Evolutionary conservation across 1,284 basidiomycete genomes (phyloP).

Genomic region (Serendipita sp.): DNA sequence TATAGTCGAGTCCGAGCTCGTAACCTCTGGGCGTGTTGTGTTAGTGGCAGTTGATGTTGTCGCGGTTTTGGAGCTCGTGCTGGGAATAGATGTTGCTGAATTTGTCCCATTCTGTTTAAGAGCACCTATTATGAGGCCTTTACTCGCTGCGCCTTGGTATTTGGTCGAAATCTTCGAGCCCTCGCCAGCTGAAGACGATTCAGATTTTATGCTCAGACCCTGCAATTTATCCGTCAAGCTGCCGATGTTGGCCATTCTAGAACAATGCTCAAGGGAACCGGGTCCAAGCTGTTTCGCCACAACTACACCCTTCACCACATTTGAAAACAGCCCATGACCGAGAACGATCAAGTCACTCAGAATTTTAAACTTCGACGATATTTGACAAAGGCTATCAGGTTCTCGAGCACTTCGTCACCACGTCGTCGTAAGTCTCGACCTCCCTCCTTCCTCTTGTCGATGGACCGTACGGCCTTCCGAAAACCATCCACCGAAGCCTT

Average conservation of each 20-base stretch:
- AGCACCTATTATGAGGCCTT: no score
- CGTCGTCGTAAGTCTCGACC: slow-evolving; percentile 33
- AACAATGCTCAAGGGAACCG: neutral
- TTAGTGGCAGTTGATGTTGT: neutral
- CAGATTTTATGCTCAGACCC: neutral
- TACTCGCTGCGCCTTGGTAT: neutral
- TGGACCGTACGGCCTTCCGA: slow-evolving; percentile 40
- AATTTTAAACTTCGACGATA: slow-evolving; percentile 55
- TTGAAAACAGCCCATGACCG: neutral
- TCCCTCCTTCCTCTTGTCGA: slow-evolving; percentile 42
- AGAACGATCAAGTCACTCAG: slow-evolving; percentile 17
- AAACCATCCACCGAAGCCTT: slow-evolving; percentile 44
- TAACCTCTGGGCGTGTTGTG: neutral
- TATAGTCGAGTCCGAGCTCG: neutral
- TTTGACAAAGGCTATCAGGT: slow-evolving; percentile 77
- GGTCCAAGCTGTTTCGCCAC: neutral
- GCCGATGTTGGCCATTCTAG: neutral
- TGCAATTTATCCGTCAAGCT: neutral
- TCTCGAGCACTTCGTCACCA: slow-evolving; percentile 66
- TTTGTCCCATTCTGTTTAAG: neutral
- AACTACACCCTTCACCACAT: neutral
- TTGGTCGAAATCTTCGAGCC: neutral
- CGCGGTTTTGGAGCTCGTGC: neutral
- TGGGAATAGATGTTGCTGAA: neutral
- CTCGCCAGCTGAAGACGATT: neutral